These are phyloP conservation scores for Sophora flavescens DNA, from an alignment of 306 rosid species.

Conservation along the genomic window DNA sequence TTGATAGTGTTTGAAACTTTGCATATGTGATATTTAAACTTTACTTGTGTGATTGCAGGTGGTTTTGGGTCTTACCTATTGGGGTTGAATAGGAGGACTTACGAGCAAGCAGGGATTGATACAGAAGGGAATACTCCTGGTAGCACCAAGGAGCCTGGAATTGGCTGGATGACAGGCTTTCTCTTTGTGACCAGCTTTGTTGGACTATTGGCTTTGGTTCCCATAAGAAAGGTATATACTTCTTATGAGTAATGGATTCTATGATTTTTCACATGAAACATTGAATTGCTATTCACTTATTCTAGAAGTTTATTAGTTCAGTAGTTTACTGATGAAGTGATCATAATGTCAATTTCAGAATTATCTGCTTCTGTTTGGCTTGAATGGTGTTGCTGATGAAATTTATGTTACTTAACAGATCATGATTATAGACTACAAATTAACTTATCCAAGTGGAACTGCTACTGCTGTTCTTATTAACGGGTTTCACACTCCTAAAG, in stretches of 20 bases:
- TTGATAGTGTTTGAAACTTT: not conserved
- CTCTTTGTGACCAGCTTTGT: conserved; percentile 93
- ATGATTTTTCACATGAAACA: not conserved
- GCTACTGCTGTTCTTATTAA: conserved; percentile 99
- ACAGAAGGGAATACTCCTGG: conserved; percentile 81
- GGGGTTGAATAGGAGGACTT: conserved; percentile 80
- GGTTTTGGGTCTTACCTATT: conserved; percentile 97
- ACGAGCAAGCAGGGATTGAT: conserved; percentile 86
- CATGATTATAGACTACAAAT: conserved; percentile 92
- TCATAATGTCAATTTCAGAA: conserved; percentile 10
- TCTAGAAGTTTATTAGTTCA: not conserved
- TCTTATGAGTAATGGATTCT: not conserved
- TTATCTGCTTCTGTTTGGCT: conserved; percentile 11
- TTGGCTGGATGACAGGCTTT: conserved; percentile 96
- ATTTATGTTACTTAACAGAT: conserved; percentile 65
- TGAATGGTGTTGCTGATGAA: conserved; percentile 37
- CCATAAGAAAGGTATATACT: conserved; percentile 81
- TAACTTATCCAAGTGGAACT: conserved; percentile 95
- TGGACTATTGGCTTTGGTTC: conserved; percentile 91
- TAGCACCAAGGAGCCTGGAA: conserved; percentile 85
- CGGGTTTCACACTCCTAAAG: conserved; percentile 93
- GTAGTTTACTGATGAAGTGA: conserved; percentile 16
- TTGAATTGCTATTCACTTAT: conserved; percentile 4
- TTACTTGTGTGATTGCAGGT: conserved; percentile 61
- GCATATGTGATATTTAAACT: conserved; percentile 13